Percentiles rank a stretch among this genome's conserved stretches.
These are phyloP conservation scores for Neoascochyta sp. DNA, from an alignment of 2,329 filamentous ascomycete species.

Conservation along the genomic window DNA sequence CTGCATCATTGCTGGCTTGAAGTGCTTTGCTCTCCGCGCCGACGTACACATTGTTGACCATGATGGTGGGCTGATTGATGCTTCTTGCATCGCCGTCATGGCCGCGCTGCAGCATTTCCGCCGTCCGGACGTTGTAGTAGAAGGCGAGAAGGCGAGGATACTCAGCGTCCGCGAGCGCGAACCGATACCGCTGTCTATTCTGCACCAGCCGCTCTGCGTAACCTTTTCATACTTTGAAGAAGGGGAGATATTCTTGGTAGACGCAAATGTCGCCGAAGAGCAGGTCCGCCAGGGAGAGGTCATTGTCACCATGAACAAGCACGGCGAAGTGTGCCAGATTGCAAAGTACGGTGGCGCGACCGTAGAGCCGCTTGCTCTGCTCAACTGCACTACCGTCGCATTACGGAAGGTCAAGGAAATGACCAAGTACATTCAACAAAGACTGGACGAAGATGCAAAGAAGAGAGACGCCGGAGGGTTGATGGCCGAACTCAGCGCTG, in stretches of 20 bases:
- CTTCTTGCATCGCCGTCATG: conserved; percentile 79
- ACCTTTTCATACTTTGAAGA: conserved; percentile 83
- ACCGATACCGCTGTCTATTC: conserved; percentile 82
- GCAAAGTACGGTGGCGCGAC: conserved; percentile 84
- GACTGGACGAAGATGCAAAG: conserved; percentile 73
- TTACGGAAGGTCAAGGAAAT: conserved; percentile 77
- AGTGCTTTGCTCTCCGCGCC: conserved; percentile 86
- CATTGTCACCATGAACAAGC: conserved; percentile 81
- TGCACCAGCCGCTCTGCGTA: conserved; percentile 87
- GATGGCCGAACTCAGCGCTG: conserved; percentile 73
- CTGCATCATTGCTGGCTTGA: conserved; percentile 84
- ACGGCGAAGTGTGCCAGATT: conserved; percentile 87
- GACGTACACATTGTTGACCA: conserved; percentile 89
- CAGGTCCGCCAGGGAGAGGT: conserved; percentile 69
- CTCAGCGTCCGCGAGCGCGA: conserved; percentile 83
- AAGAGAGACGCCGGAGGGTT: conserved; percentile 74
- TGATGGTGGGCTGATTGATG: conserved; percentile 86
- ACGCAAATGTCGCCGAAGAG: conserved; percentile 71
- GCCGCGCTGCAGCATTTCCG: conserved; percentile 88
- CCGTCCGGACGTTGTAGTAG: conserved; percentile 81
- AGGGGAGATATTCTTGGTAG: conserved; percentile 67
- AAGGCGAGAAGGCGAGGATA: conserved; percentile 78
- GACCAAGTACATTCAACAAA: conserved; percentile 67
- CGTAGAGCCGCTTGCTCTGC: conserved; percentile 72
- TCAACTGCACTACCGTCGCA: conserved; percentile 72